Conservation (phyloP, 148 eudicot species). For the Polygonum maritimum region DNA sequence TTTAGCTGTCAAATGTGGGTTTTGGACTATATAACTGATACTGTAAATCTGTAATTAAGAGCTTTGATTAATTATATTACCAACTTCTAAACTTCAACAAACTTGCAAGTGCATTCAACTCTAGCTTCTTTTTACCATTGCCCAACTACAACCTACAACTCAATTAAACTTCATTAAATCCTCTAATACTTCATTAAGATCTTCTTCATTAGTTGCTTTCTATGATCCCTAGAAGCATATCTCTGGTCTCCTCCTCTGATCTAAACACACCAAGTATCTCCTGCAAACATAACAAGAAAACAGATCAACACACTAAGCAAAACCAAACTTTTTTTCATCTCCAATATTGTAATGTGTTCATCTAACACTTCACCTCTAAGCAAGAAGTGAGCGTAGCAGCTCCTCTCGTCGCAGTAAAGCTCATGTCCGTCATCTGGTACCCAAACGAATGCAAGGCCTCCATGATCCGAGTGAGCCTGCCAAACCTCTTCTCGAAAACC, state of each 20-base stretch:
- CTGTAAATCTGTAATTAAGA: not conserved
- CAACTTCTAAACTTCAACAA: not conserved
- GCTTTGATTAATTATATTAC: not conserved
- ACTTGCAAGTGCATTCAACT: not conserved
- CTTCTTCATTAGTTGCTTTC: not conserved
- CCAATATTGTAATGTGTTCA: not conserved
- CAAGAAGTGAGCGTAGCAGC: constrained; percentile 53
- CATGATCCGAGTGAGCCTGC: constrained; percentile 45
- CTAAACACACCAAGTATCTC: constrained; percentile 29
- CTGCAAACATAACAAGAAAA: not conserved
- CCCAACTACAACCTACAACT: not conserved
- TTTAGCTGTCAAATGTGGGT: not conserved
- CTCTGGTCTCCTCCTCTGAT: constrained; percentile 18
- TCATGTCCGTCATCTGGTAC: constrained; percentile 42
- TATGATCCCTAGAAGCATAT: constrained; percentile 12
- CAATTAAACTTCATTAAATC: not conserved
- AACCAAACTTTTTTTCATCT: not conserved
- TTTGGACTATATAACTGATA: not conserved
- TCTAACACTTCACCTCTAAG: constrained; percentile 39
- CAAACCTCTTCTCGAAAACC: constrained; percentile 43
- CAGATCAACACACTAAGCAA: not conserved
- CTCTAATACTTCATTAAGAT: not conserved
- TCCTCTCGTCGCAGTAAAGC: constrained; percentile 48
- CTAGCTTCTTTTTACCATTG: not conserved
- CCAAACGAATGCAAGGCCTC: constrained; percentile 55